A percentile compares a stretch with the other conserved stretches of the same genome.
These are phyloP conservation scores for rapeseed (Brassica napus) DNA, from an alignment of 345 rosid genomes.

Conservation along the genomic window DNA sequence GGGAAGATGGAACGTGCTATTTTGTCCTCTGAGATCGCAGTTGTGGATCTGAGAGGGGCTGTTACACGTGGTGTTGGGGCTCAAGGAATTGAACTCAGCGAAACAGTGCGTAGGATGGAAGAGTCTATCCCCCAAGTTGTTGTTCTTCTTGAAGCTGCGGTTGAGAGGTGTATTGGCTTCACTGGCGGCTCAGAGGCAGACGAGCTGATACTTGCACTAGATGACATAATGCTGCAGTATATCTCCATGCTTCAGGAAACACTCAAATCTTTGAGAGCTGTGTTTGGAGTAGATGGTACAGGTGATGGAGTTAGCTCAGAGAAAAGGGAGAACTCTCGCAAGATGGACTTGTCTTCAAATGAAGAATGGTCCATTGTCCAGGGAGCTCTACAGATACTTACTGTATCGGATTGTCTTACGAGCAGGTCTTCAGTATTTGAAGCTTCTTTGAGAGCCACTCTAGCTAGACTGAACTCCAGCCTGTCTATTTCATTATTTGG, in stretches of 20 bases:
- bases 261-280: conserved; percentile 87
- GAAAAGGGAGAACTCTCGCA: conserved; percentile 64
- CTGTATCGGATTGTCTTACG: conserved; percentile 92
- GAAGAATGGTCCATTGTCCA: conserved; percentile 99
- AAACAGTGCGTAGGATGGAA: conserved; percentile 98
- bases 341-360: conserved; percentile 65
- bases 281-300: conserved; percentile 77
- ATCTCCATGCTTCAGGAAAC: conserved; percentile 89
- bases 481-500: conserved; percentile 75
- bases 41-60: conserved; percentile 94
- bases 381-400: conserved; percentile 91
- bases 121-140: conserved; percentile 95
- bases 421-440: conserved; percentile 95
- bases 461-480: conserved; percentile 87
- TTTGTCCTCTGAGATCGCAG: conserved; percentile 85
- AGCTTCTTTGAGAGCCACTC: conserved; percentile 92
- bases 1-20: conserved; percentile 94
- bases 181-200: conserved; percentile 99
- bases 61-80: conserved; percentile 97
- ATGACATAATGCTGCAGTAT: conserved; percentile 88
- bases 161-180: conserved; percentile 90
- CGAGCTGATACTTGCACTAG: conserved; percentile 86
- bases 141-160: conserved; percentile 88
- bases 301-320: conserved; percentile 53
- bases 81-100: conserved; percentile 97